Evolutionary conservation across 148 eudicot genomes (phyloP).

Genomic region (Amaranthus palmeri): DNA sequence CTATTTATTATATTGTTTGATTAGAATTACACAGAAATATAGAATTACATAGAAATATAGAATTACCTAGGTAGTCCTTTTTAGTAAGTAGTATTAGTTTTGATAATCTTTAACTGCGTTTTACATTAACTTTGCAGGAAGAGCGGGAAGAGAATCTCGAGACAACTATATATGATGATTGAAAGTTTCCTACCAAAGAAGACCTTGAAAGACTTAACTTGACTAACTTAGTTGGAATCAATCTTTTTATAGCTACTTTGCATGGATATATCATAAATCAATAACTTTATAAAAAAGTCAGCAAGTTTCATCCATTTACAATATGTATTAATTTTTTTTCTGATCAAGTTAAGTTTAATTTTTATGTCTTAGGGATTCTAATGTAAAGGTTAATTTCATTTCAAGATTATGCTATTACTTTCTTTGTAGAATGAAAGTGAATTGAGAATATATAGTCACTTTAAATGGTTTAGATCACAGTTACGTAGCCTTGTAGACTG

Average conservation of each 20-base stretch:
- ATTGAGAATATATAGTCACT: no score
- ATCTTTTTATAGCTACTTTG: conserved; percentile 83
- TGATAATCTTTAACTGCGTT: conserved; percentile 6
- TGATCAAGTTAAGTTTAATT: no score
- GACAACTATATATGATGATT: conserved; percentile 88
- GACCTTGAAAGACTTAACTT: conserved; percentile 69
- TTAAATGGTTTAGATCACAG: no score
- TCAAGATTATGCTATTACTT: no score
- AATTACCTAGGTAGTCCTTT: no score
- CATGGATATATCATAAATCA: conserved; percentile 82
- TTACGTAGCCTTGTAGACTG: no score
- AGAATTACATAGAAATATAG: no score
- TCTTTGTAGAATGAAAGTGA: no score
- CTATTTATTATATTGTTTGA: no score
- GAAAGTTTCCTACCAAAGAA: conserved; percentile 76
- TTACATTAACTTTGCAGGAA: conserved; percentile 49
- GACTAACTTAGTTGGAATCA: conserved; percentile 74
- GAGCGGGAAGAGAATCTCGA: conserved; percentile 83
- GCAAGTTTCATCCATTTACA: not conserved
- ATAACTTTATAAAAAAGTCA: conserved; percentile 66
- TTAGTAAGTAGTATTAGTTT: not conserved
- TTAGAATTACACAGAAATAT: no score
- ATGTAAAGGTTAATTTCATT: no score
- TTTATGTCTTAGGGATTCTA: no score
- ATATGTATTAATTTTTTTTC: not conserved